Base-by-base conservation (phyloP, 768 basidiomycete genomes). In the Termitomyces eurrhizus region DNA sequence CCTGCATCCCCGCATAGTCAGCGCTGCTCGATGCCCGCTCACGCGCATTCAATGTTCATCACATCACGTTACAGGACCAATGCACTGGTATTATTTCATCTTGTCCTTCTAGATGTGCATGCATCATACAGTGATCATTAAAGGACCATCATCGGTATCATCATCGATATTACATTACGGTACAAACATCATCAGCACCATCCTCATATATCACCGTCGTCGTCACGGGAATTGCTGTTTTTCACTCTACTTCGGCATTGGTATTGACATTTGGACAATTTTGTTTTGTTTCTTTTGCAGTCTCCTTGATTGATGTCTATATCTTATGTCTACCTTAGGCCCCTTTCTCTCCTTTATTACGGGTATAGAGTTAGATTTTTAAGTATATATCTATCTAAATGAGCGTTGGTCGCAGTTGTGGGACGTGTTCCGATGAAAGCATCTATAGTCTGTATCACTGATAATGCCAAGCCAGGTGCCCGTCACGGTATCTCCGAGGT, bases 51-150 rank as follows among this genome's bases (percentile, higher is more conserved):
- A 42, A 36, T 56, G 45, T 61, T 57, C 57, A 41, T 57, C 60
- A 50, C 45, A n/a, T 18, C 49, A 60, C 44, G 13, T 37, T 56
- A 61, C 44, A 51, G 55, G 60, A 52, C 55, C 48, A 60, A 60
- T 56, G 59, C 59, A 56, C 32, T 52, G 42, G 60, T 46, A 61
- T 61, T 16, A 49, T 29, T 35, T 46, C 13, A 5, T 45, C 48
- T 32, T 42, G 49, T 45, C 12, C 48, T 3, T 44, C n/a, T 21
- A 2, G n/a, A n/a, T n/a, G 42, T 8, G n/a, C 18, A 18, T 42
- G 41, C 41, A 42, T 42, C 18, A 3, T 24, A n/a, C 39, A 29
- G 26, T 54, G 53, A 54, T 41, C 39, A 32, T n/a, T 24, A 52
- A 29, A 4, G 21, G 13, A 37, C 52, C 21, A 52, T 13, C 6